phyloP scores from a whole-genome alignment of 1,284 basidiomycete species.

The Ganoderma sp. region DNA sequence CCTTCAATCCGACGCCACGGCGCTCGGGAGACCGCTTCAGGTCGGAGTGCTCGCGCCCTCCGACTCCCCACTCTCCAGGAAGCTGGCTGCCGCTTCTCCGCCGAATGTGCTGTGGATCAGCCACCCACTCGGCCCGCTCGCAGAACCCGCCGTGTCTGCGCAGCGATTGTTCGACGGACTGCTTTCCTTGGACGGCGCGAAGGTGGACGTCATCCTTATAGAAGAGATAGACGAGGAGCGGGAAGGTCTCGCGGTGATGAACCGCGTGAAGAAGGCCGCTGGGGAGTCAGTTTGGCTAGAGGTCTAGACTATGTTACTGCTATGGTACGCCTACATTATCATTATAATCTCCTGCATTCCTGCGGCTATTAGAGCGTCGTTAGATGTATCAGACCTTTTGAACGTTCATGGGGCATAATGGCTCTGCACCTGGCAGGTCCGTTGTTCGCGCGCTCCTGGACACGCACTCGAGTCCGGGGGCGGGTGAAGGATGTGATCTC shows the following conservation, averaged over 20 bases:
- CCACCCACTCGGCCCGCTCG: conserved; percentile 66
- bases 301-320: conserved; percentile 13
- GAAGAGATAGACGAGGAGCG: conserved; percentile 85
- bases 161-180: conserved; percentile 89
- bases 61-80: conserved; percentile 60
- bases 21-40: conserved; percentile 43
- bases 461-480: neutral
- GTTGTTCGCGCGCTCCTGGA: neutral
- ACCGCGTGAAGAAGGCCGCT: conserved; percentile 95
- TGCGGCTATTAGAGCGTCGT: neutral
- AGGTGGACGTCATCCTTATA: conserved; percentile 86
- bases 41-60: conserved; percentile 76
- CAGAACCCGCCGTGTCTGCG: conserved; percentile 74
- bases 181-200: conserved; percentile 76
- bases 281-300: conserved; percentile 59
- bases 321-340: conserved; percentile 23
- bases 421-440: neutral
- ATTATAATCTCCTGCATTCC: conserved; percentile 4
- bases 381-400: neutral
- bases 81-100: conserved; percentile 41
- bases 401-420: neutral
- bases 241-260: conserved; percentile 96
- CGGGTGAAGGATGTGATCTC: conserved; percentile 6
- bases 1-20: conserved; percentile 38
- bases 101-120: conserved; percentile 56